Percentiles rank a stretch among this genome's conserved stretches.
Conservation (phyloP, 2,329 filamentous ascomycete species). For the Clonostachys chloroleuca region DNA sequence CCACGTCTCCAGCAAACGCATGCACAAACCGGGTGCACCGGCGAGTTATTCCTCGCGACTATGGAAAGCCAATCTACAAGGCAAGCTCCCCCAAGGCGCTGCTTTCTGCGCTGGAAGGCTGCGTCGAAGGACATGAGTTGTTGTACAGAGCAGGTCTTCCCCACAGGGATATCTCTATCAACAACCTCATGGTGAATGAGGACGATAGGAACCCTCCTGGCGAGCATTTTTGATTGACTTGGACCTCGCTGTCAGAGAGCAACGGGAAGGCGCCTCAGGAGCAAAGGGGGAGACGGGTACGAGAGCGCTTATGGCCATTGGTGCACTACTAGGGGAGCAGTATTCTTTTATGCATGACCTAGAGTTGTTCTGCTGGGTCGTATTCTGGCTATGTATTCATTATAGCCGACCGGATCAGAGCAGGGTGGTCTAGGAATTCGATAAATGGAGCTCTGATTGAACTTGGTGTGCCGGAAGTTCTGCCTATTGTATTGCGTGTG, state of each 20-base stretch:
- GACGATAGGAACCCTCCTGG: conserved; percentile 27
- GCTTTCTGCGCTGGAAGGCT: conserved; percentile 26
- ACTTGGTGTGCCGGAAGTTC: too few species aligned
- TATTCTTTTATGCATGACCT: conserved; percentile 42
- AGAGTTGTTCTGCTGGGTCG: conserved; percentile 43
- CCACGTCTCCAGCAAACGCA: neutral
- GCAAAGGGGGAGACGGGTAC: conserved; percentile 35
- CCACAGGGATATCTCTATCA: conserved; percentile 36
- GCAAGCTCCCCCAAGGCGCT: conserved; percentile 27
- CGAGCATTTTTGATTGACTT: conserved; percentile 36
- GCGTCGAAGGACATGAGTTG: conserved; percentile 30
- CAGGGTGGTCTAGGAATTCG: conserved; percentile 14
- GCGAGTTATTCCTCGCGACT: neutral
- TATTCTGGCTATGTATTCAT: conserved; percentile 40
- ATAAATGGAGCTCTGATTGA: conserved; percentile 20
- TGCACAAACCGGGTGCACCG: neutral
- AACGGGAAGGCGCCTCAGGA: conserved; percentile 22
- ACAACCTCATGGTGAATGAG: conserved; percentile 42
- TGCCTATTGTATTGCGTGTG: too few species aligned
- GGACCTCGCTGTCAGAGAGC: conserved; percentile 23
- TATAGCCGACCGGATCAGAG: conserved; percentile 15
- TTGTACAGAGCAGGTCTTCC: conserved; percentile 23
- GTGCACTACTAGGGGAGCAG: conserved; percentile 28
- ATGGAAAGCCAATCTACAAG: conserved; percentile 28
- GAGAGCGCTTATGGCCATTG: conserved; percentile 40